Conservation (phyloP, 192 early-diverging fungal genomes). For the Entomortierella parvispora region DNA sequence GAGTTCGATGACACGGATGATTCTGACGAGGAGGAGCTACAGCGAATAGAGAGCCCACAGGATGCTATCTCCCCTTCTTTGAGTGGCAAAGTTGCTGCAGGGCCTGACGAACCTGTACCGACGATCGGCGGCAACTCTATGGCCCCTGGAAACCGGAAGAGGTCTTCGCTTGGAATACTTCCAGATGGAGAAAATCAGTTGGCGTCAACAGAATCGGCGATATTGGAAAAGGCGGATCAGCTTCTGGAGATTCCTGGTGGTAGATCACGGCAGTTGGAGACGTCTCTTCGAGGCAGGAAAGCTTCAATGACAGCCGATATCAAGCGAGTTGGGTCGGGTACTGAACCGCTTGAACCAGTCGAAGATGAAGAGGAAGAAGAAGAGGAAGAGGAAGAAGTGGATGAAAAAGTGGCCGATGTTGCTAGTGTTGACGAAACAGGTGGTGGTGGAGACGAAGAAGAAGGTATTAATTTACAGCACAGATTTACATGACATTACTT, state of each 20-base stretch:
- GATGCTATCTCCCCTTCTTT: not conserved
- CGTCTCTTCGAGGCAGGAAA: conserved; percentile 6
- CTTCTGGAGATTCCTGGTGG: conserved; percentile 15
- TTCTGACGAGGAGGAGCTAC: conserved; percentile 41
- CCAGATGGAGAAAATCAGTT: conserved; percentile 5
- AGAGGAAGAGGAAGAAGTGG: conserved; percentile 10
- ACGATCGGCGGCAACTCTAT: conserved; percentile 5
- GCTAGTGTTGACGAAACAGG: conserved; percentile 4
- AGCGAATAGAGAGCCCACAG: conserved; percentile 14
- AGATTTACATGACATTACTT: not conserved
- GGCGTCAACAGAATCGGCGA: conserved; percentile 8
- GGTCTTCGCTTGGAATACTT: conserved; percentile 18
- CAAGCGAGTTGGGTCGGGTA: conserved; percentile 27
- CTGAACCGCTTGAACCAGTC: conserved; percentile 24
- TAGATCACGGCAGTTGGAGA: conserved; percentile 26
- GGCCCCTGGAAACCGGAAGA: conserved; percentile 22
- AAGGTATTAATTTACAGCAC: not conserved
- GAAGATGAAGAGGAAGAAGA: conserved; percentile 42
- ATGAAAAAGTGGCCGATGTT: conserved; percentile 20
- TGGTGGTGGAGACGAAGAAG: conserved; percentile 23
- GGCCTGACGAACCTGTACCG: not conserved
- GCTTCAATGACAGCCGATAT: not conserved
- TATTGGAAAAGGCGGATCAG: conserved; percentile 24
- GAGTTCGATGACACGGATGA: conserved; percentile 51
- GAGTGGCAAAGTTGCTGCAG: not conserved